Conservation (phyloP, 1,284 basidiomycete species). For the Malassezia vespertilionis region DNA sequence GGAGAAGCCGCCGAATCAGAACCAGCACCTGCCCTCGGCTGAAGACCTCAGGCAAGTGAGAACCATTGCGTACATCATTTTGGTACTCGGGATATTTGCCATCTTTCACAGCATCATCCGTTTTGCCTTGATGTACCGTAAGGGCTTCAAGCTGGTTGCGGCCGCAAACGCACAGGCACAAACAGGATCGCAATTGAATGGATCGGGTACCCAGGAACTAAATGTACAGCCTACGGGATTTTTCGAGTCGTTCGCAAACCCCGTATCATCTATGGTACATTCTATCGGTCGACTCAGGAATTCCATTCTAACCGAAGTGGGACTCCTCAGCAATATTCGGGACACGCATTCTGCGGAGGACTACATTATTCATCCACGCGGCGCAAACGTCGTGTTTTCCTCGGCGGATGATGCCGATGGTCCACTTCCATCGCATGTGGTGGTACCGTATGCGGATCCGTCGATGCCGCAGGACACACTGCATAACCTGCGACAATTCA, state of each 20-base stretch:
- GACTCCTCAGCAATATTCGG: not conserved
- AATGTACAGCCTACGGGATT: not conserved
- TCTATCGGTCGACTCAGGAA: not conserved
- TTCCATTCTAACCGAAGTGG: not conserved
- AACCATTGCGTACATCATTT: not conserved
- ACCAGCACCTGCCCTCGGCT: not conserved
- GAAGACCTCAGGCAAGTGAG: not conserved
- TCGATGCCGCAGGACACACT: not conserved
- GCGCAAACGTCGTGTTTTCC: not conserved
- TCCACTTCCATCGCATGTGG: not conserved
- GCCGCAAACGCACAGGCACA: too few species aligned
- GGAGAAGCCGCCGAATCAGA: not conserved
- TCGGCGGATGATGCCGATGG: not conserved
- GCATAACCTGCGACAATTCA: not conserved
- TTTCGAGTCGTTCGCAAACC: not conserved
- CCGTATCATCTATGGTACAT: not conserved
- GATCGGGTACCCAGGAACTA: too few species aligned
- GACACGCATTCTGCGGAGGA: conserved; percentile 5
- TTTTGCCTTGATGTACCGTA: conserved; percentile 5
- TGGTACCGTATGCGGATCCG: not conserved
- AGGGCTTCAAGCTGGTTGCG: not conserved
- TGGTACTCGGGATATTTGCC: not conserved
- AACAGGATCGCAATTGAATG: too few species aligned
- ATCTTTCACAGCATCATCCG: not conserved
- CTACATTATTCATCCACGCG: conserved; percentile 8